Percentiles rank a stretch among this genome's conserved stretches.
phyloP scores from a whole-genome alignment of 805 yeast species.

The Metahyphopichia silvanorum region DNA sequence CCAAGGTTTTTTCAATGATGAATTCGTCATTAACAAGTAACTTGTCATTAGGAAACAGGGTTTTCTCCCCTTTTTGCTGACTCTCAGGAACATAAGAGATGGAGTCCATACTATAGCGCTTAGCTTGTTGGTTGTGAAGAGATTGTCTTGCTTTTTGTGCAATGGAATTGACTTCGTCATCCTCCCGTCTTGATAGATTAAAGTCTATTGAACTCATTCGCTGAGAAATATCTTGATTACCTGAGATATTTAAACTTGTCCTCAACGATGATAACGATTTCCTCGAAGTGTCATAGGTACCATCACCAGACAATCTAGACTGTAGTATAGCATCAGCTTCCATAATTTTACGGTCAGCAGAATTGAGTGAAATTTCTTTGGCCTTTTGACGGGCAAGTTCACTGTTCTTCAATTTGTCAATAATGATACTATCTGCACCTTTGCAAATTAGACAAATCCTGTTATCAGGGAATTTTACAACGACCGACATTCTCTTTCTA shows the following conservation, averaged over 20 bases:
- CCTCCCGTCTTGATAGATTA: constrained; percentile 40
- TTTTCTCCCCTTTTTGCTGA: neutral
- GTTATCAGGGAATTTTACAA: constrained; percentile 73
- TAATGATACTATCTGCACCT: constrained; percentile 91
- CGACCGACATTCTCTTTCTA: constrained; percentile 92
- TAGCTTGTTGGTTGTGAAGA: constrained; percentile 54
- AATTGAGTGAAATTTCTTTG: constrained; percentile 54
- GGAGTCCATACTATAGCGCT: constrained; percentile 44
- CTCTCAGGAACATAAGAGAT: constrained; percentile 2
- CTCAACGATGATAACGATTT: constrained; percentile 31
- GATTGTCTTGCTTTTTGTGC: constrained; percentile 54
- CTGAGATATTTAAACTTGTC: constrained; percentile 20
- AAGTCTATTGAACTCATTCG: constrained; percentile 48
- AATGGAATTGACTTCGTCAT: constrained; percentile 52
- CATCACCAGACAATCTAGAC: constrained; percentile 41
- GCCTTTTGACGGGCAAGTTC: constrained; percentile 63
- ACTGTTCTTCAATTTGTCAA: constrained; percentile 63
- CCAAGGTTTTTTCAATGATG: constrained; percentile 76
- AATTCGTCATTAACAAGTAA: constrained; percentile 69
- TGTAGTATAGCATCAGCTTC: constrained; percentile 77
- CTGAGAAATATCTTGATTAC: constrained; percentile 6
- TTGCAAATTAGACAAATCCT: constrained; percentile 79
- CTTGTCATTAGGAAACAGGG: constrained; percentile 42
- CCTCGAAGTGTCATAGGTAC: constrained; percentile 19
- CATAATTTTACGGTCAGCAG: constrained; percentile 61